These are phyloP conservation scores for Nakazawaea anatomiae DNA, from an alignment of 805 yeast species.

Conservation along the genomic window DNA sequence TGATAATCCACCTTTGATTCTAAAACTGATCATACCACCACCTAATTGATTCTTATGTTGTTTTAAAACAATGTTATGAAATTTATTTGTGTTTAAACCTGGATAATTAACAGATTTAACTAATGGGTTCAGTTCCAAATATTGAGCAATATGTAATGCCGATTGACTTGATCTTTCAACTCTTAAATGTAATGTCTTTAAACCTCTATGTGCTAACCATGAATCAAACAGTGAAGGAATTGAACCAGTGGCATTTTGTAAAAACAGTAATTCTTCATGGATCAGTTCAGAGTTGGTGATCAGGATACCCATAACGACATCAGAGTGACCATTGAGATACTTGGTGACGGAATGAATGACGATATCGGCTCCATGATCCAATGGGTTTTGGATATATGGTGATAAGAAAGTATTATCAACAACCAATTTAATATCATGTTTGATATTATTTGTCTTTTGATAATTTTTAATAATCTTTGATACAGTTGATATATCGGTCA, in stretches of 20 bases:
- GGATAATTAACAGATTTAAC: constrained; percentile 79
- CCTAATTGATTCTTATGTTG: constrained; percentile 86
- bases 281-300: constrained; percentile 60
- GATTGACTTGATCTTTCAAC: constrained; percentile 60
- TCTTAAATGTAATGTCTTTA: constrained; percentile 81
- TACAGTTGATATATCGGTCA: constrained; percentile 69
- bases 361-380: constrained; percentile 77
- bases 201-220: constrained; percentile 90
- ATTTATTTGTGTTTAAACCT: constrained; percentile 62
- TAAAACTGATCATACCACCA: constrained; percentile 88
- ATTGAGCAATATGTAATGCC: constrained; percentile 68
- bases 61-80: constrained; percentile 54
- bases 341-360: constrained; percentile 88
- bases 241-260: constrained; percentile 86
- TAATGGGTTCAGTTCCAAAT: constrained; percentile 39
- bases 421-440: constrained; percentile 53
- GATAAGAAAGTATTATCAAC: constrained; percentile 89
- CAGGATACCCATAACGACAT: constrained; percentile 81
- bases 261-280: constrained; percentile 61
- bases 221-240: constrained; percentile 87
- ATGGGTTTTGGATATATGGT: constrained; percentile 83
- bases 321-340: constrained; percentile 89
- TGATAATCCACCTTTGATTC: constrained; percentile 75
- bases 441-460: constrained; percentile 33
- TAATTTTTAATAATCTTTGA: constrained; percentile 41